Evolutionary conservation across 1,139 yeast genomes (phyloP).

Genomic region (Saccharomyces pastorianus): DNA sequence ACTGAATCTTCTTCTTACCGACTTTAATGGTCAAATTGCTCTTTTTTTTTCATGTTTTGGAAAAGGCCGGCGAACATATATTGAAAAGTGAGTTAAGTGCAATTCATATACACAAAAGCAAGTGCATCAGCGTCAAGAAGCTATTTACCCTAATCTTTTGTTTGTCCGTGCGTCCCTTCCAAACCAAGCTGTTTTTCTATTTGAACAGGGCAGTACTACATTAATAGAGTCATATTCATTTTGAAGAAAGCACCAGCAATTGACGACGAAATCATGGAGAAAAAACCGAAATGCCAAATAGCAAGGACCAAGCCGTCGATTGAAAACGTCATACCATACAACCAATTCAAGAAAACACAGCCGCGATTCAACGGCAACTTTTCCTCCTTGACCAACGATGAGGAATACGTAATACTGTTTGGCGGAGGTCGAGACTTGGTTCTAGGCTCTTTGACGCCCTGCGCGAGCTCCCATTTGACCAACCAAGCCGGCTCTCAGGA

Average conservation of each 20-base stretch:
- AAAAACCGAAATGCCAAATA: slow-evolving; percentile 14
- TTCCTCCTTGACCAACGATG: slow-evolving; percentile 9
- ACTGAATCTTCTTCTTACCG: not conserved
- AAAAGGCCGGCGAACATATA: not conserved
- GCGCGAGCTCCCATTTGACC: not conserved
- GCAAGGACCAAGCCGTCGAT: slow-evolving; percentile 30
- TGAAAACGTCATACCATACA: slow-evolving; percentile 33
- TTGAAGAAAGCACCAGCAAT: not conserved
- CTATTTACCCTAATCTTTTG: too few species aligned
- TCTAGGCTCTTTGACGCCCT: slow-evolving; percentile 16
- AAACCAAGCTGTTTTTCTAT: too few species aligned
- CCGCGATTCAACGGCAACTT: slow-evolving; percentile 25
- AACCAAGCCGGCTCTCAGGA: not conserved
- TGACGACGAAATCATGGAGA: slow-evolving; percentile 4
- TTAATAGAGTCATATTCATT: not conserved
- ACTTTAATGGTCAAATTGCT: not conserved
- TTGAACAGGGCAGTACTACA: not conserved
- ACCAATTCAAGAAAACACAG: slow-evolving; percentile 26
- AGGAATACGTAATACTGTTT: slow-evolving; percentile 22
- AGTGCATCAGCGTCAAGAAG: too few species aligned
- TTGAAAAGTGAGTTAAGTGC: not conserved
- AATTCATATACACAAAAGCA: not conserved
- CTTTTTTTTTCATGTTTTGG: not conserved
- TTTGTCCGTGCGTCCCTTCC: too few species aligned
- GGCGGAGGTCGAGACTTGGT: slow-evolving; percentile 37